Evolutionary conservation across 2,329 filamentous ascomycete genomes (phyloP), one percentile per base, ranked within the genome.

Genomic region (Aspergillus unguis): DNA sequence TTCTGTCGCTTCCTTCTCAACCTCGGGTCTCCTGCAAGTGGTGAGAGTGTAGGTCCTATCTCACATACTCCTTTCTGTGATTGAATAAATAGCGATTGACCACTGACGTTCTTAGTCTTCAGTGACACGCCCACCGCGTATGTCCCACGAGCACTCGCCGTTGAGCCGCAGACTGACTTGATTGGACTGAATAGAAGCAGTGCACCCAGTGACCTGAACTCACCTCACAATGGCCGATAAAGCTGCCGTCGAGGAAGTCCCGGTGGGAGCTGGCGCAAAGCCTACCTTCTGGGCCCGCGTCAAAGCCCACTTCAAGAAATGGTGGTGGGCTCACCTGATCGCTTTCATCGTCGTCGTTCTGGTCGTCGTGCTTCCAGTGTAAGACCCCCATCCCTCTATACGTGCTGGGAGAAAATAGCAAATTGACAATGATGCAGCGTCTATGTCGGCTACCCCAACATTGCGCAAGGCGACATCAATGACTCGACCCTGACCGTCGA

Each of bases 381-480:
- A 75, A 72, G 79, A 72, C 32, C 28, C 31, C 37, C 2, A n/a
- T n/a, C 9, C 7, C 17, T 17, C 17, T 17, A 17, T 17, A 17
- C 17, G 17, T 17, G 17, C 17, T 17, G 17, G 26, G 32, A 35
- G 9, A 25, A 44, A 32, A 3, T 5, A 8, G 37, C 44, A 27
- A 44, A 27, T 43, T 28, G n/a, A 44, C 27, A 17, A 40, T 3
- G n/a, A 33, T 26, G 33, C 58, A 81, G 80, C 36, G 73, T 84
- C 43, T 85, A 78, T 60, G 82, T 85, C 47, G 82, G 67, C 3
- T 81, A 84, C 60, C 82, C 82, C 17, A 75, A 78, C 31, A 81
- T 81, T 52, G 81, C 81, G 32, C 82, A 84, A 60, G 53, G 66
- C 37, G 76, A 77, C 46, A 75, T 85, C 60, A 75, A 82, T 59